Percentiles rank a stretch among this genome's conserved stretches.
phyloP scores from a whole-genome alignment of 2,329 filamentous ascomycete genomes.

The Zasmidium angulare region DNA sequence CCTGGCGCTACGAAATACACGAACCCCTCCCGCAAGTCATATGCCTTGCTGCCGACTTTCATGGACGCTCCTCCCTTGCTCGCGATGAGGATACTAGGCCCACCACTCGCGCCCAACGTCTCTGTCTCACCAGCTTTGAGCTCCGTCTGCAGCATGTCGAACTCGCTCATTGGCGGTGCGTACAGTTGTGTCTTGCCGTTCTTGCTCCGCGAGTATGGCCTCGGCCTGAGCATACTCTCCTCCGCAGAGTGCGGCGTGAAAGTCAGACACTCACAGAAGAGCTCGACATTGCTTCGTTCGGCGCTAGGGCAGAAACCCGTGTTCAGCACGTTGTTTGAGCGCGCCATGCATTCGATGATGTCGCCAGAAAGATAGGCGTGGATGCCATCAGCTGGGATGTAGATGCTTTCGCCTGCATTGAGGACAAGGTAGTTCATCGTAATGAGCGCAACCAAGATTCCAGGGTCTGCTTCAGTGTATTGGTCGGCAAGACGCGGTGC shows the following conservation, averaged over 20 bases:
- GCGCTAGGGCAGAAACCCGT: slow-evolving; percentile 70
- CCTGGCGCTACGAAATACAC: slow-evolving; percentile 68
- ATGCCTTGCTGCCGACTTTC: slow-evolving; percentile 53
- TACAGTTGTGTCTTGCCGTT: slow-evolving; percentile 64
- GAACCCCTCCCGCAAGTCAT: slow-evolving; percentile 60
- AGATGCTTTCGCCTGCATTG: slow-evolving; percentile 65
- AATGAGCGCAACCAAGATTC: slow-evolving; percentile 66
- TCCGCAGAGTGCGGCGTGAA: slow-evolving; percentile 62
- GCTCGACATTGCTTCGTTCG: slow-evolving; percentile 62
- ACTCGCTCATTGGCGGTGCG: slow-evolving; percentile 68
- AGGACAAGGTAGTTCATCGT: slow-evolving; percentile 74
- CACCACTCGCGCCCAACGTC: slow-evolving; percentile 53
- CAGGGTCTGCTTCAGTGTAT: slow-evolving; percentile 64
- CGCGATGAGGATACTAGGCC: slow-evolving; percentile 64
- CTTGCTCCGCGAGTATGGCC: slow-evolving; percentile 52
- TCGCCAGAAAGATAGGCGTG: slow-evolving; percentile 72
- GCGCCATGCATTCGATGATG: slow-evolving; percentile 78
- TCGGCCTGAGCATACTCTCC: slow-evolving; percentile 56
- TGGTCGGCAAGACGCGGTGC: slow-evolving; percentile 64
- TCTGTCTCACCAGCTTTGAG: slow-evolving; percentile 61
- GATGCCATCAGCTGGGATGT: slow-evolving; percentile 71
- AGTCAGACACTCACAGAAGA: slow-evolving; percentile 63
- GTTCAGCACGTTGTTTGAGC: slow-evolving; percentile 74
- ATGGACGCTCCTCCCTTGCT: slow-evolving; percentile 60
- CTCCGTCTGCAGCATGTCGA: slow-evolving; percentile 64